A percentile compares a stretch with the other conserved stretches of the same genome.
phyloP scores from a whole-genome alignment of 208 protist genomes.

The Plasmodiophora brassicae region DNA sequence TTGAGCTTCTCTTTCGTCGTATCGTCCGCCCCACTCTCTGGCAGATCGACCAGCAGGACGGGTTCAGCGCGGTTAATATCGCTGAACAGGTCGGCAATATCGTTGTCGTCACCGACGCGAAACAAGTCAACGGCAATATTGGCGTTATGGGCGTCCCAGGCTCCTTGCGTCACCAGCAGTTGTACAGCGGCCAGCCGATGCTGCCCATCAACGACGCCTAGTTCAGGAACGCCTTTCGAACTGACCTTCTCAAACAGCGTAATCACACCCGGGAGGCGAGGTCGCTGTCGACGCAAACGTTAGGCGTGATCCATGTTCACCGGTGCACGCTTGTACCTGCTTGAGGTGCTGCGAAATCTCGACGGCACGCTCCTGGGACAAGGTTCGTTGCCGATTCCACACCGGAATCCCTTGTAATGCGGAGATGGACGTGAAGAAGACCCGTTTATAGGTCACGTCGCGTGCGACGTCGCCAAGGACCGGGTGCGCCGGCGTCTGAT shows the following conservation, averaged over 20 bases:
- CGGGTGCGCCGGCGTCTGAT: neutral
- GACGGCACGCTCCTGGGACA: neutral
- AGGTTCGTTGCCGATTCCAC: slow-evolving; percentile 36
- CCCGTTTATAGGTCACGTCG: slow-evolving; percentile 3
- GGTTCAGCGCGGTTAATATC: slow-evolving; percentile 38
- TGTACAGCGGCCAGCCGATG: slow-evolving; percentile 34
- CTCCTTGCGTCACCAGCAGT: neutral
- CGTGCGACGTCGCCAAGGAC: slow-evolving; percentile 17
- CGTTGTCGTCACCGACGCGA: neutral
- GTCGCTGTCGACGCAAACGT: neutral
- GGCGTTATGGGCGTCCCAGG: neutral
- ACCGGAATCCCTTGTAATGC: neutral
- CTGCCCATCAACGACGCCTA: slow-evolving; percentile 20
- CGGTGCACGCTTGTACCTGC: neutral
- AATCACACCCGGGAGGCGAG: neutral
- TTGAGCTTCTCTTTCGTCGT: neutral
- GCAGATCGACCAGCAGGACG: slow-evolving; percentile 33
- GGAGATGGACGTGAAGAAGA: neutral
- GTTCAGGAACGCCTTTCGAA: neutral
- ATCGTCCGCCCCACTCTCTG: neutral
- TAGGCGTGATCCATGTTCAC: neutral
- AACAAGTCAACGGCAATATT: slow-evolving; percentile 27
- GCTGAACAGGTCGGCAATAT: neutral
- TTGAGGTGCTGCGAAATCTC: neutral
- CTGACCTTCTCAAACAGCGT: neutral